Evolutionary conservation across 129 eudicot genomes (phyloP).

Genomic region (Pulicaria dysenterica): DNA sequence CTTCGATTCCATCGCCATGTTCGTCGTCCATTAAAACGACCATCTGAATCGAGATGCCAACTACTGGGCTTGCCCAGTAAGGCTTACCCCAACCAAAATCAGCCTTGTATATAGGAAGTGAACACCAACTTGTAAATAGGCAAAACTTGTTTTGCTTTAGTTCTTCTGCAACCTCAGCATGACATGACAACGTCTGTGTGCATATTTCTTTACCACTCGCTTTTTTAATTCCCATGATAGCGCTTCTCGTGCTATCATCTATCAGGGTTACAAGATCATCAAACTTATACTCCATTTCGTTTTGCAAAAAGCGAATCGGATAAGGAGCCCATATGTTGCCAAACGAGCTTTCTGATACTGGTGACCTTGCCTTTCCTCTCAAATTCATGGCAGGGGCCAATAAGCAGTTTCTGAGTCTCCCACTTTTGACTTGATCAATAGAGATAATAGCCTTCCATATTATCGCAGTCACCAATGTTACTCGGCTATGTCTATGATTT

Average conservation of each 20-base stretch:
- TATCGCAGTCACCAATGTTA: constrained; percentile 31
- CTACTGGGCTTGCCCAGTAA: constrained; percentile 16
- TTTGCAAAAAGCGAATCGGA: constrained; percentile 20
- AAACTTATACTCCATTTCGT: neutral
- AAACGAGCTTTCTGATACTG: constrained; percentile 26
- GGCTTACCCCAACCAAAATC: constrained; percentile 49
- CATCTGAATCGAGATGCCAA: neutral
- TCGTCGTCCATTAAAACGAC: constrained; percentile 32
- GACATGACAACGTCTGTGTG: constrained; percentile 11
- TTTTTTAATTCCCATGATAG: neutral
- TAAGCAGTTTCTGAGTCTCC: constrained; percentile 17
- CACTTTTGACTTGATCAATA: constrained; percentile 23
- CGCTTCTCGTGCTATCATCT: constrained; percentile 33
- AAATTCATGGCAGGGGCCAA: constrained; percentile 34
- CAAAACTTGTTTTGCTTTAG: constrained; percentile 28
- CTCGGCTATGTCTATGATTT: constrained; percentile 27
- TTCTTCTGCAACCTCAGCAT: constrained; percentile 27
- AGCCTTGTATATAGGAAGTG: constrained; percentile 31
- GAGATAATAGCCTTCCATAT: constrained; percentile 35
- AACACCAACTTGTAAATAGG: constrained; percentile 37
- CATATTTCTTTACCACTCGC: constrained; percentile 37
- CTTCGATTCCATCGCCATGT: constrained; percentile 37
- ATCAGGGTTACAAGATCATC: constrained; percentile 24
- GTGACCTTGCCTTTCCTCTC: constrained; percentile 28
- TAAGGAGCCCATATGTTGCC: constrained; percentile 36